Conservation (phyloP, 805 yeast species). For the Sugiyamaella qingdaonensis region DNA sequence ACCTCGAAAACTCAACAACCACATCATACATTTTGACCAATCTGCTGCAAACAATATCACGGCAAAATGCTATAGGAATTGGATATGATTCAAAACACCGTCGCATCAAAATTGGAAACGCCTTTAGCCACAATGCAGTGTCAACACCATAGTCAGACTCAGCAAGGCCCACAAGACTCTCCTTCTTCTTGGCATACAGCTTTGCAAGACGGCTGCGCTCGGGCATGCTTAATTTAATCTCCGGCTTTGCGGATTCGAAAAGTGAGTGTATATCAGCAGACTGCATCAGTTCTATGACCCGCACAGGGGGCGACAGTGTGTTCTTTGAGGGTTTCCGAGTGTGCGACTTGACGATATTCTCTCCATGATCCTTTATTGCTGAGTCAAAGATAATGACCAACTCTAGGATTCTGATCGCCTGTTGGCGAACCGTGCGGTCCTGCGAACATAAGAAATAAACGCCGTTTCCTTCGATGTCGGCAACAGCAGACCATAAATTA, state of each 20-base stretch:
- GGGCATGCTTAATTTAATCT: slow-evolving; percentile 52
- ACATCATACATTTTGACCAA: slow-evolving; percentile 65
- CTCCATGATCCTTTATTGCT: slow-evolving; percentile 50
- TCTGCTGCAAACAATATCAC: slow-evolving; percentile 85
- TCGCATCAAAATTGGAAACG: slow-evolving; percentile 70
- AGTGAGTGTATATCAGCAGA: slow-evolving; percentile 62
- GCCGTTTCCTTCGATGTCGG: slow-evolving; percentile 95
- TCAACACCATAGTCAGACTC: slow-evolving; percentile 94
- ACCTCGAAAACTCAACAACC: slow-evolving; percentile 26
- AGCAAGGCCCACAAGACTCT: slow-evolving; percentile 69
- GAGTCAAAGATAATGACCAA: slow-evolving; percentile 85
- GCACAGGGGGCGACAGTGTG: slow-evolving; percentile 19
- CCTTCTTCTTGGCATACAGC: slow-evolving; percentile 54
- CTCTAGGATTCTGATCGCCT: slow-evolving; percentile 70
- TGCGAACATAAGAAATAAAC: slow-evolving; percentile 86
- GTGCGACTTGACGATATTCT: slow-evolving; percentile 14
- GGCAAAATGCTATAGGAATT: slow-evolving; percentile 86
- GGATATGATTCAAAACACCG: slow-evolving; percentile 79
- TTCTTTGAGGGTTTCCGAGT: slow-evolving; percentile 17
- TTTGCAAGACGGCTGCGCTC: slow-evolving; percentile 71
- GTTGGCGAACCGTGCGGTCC: slow-evolving; percentile 66
- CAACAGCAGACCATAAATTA: slow-evolving; percentile 76
- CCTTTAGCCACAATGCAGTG: slow-evolving; percentile 91
- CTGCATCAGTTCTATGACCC: slow-evolving; percentile 67
- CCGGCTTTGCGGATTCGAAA: slow-evolving; percentile 47